These are phyloP conservation scores for Penicillium rolfsii DNA, from an alignment of 2,329 filamentous ascomycete species.

Conservation along the genomic window DNA sequence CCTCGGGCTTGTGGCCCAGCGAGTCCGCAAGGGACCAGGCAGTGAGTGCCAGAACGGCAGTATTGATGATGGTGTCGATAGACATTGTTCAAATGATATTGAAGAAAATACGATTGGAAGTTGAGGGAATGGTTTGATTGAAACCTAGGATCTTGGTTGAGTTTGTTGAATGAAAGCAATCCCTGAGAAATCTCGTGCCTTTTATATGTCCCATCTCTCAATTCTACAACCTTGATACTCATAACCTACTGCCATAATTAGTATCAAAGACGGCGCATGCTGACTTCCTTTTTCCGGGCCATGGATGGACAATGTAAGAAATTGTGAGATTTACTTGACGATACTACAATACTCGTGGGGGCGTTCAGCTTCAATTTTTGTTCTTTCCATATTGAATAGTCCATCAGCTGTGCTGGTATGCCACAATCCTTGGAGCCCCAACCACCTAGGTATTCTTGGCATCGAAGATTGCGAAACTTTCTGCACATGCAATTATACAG, in stretches of 20 bases:
- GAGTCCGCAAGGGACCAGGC: slow-evolving; percentile 1
- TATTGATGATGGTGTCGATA: neutral
- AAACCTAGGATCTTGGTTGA: neutral
- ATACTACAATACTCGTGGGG: neutral
- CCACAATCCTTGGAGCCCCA: neutral
- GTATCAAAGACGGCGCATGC: neutral
- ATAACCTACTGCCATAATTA: neutral
- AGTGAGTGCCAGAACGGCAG: neutral
- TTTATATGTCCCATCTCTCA: neutral
- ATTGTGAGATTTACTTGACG: neutral
- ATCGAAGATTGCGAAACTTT: neutral
- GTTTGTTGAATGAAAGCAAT: neutral
- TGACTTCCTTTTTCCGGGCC: neutral
- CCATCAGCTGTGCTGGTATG: neutral
- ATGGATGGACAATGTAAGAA: neutral
- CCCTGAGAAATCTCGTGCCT: neutral
- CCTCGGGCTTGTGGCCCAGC: neutral
- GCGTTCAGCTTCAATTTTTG: neutral
- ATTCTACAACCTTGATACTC: neutral
- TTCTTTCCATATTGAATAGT: neutral
- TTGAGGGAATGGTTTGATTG: neutral
- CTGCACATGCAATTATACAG: too few species aligned
- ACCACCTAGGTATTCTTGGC: neutral
- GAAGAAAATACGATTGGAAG: neutral
- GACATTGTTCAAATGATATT: neutral